A percentile compares a stretch with the other conserved stretches of the same genome.
Evolutionary conservation across 2,329 filamentous ascomycete genomes (phyloP).

Genomic region (Pseudopyricularia javanii): DNA sequence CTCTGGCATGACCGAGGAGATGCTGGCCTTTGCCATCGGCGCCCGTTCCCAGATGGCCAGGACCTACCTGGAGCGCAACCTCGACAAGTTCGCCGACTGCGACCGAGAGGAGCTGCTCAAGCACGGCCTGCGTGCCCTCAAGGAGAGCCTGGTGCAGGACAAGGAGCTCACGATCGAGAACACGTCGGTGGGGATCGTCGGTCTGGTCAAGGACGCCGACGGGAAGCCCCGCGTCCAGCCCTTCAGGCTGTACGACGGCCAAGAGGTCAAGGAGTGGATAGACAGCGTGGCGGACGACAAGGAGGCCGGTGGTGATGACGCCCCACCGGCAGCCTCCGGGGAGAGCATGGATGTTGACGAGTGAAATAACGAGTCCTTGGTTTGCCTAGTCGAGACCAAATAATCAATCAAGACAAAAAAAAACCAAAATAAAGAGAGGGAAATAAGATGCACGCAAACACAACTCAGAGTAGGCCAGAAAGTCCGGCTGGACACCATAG

Average conservation of each 20-base stretch:
- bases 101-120: slow-evolving; percentile 76
- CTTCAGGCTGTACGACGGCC: slow-evolving; percentile 85
- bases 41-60: slow-evolving; percentile 94
- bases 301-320: slow-evolving; percentile 31
- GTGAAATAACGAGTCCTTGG: not conserved
- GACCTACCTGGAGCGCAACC: slow-evolving; percentile 88
- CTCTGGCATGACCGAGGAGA: slow-evolving; percentile 90
- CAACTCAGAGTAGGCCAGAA: not conserved
- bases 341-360: slow-evolving; percentile 22
- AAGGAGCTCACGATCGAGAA: slow-evolving; percentile 97
- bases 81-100: slow-evolving; percentile 69
- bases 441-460: not conserved
- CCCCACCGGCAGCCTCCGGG: slow-evolving; percentile 26
- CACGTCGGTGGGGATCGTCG: slow-evolving; percentile 69
- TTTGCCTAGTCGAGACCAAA: not conserved
- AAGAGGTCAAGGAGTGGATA: slow-evolving; percentile 75
- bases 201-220: slow-evolving; percentile 35
- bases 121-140: slow-evolving; percentile 82
- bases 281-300: slow-evolving; percentile 54
- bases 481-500: not conserved
- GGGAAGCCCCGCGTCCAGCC: slow-evolving; percentile 53
- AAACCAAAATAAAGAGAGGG: not conserved
- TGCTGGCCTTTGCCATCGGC: slow-evolving; percentile 91
- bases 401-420: too few relatives aligned
- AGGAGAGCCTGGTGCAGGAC: slow-evolving; percentile 93